These are phyloP conservation scores for Paulownia fortunei DNA, from an alignment of 257 asterid species.

Conservation along the genomic window DNA sequence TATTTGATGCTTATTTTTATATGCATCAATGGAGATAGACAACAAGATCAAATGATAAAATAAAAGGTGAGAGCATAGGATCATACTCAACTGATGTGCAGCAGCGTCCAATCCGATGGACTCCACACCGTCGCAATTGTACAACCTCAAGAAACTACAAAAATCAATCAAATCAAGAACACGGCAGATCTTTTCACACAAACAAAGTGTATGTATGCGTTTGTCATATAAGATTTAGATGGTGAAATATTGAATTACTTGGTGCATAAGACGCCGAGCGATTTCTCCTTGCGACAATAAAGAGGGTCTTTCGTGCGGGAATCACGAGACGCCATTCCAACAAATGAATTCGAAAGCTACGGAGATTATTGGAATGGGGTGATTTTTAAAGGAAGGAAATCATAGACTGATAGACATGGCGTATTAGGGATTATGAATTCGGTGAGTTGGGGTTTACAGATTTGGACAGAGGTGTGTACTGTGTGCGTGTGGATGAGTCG, in stretches of 20 bases:
- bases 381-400: background rate
- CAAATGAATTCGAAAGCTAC: background rate
- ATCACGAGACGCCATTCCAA: constrained; percentile 46
- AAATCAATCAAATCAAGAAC: constrained; percentile 4
- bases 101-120: constrained; percentile 64
- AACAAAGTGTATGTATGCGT: background rate
- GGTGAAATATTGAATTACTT: constrained; percentile 40
- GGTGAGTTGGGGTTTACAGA: constrained; percentile 14
- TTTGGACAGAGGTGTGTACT: background rate
- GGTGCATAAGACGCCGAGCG: constrained; percentile 64
- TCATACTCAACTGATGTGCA: constrained; percentile 59
- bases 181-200: background rate
- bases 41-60: background rate
- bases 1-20: background rate
- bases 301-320: constrained; percentile 42
- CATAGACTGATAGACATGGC: background rate
- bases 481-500: constrained; percentile 20
- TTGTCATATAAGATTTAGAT: background rate
- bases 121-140: constrained; percentile 61
- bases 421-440: constrained; percentile 29
- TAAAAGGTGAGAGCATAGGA: background rate
- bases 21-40: background rate
- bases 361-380: background rate
- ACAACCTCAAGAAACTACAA: constrained; percentile 62
- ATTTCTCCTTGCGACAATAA: constrained; percentile 65